These are phyloP conservation scores for Diaporthe aspalathi DNA, from an alignment of 2,329 filamentous ascomycete species.

Conservation along the genomic window DNA sequence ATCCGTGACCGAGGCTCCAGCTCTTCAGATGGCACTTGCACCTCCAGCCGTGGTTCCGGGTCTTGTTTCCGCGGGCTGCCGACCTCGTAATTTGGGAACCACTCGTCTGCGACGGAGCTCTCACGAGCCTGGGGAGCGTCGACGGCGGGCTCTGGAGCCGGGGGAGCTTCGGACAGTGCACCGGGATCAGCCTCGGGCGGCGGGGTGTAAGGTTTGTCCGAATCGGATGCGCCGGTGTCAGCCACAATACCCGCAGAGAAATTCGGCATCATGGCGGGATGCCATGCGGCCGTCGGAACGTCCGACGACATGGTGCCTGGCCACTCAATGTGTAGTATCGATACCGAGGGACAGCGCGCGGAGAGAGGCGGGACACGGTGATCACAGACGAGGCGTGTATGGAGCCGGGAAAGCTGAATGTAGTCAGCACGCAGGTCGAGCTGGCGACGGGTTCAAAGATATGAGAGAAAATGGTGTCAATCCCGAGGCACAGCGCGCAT, in stretches of 20 bases:
- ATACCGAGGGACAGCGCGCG: conserved; percentile 35
- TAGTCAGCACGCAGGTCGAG: conserved; percentile 17
- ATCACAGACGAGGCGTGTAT: conserved; percentile 35
- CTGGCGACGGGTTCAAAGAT: background rate
- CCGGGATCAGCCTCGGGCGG: background rate
- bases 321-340: conserved; percentile 25
- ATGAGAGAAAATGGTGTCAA: conserved; percentile 20
- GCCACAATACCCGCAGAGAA: conserved; percentile 42
- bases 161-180: background rate
- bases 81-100: conserved; percentile 48
- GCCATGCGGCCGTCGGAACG: conserved; percentile 58
- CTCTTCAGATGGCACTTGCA: background rate
- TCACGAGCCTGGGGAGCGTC: conserved; percentile 36
- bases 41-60: conserved; percentile 20
- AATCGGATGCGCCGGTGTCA: conserved; percentile 25
- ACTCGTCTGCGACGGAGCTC: conserved; percentile 42
- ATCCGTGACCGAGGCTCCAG: background rate
- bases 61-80: conserved; percentile 41
- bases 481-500: background rate
- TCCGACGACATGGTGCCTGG: conserved; percentile 55
- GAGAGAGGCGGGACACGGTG: conserved; percentile 38
- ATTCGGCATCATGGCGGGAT: conserved; percentile 65
- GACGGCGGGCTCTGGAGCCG: background rate
- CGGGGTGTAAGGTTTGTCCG: conserved; percentile 25
- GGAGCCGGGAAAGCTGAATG: conserved; percentile 15